A percentile compares a stretch with the other conserved stretches of the same genome.
phyloP scores from a whole-genome alignment of 2,329 filamentous ascomycete species.

The Aurifilum marmelostoma region DNA sequence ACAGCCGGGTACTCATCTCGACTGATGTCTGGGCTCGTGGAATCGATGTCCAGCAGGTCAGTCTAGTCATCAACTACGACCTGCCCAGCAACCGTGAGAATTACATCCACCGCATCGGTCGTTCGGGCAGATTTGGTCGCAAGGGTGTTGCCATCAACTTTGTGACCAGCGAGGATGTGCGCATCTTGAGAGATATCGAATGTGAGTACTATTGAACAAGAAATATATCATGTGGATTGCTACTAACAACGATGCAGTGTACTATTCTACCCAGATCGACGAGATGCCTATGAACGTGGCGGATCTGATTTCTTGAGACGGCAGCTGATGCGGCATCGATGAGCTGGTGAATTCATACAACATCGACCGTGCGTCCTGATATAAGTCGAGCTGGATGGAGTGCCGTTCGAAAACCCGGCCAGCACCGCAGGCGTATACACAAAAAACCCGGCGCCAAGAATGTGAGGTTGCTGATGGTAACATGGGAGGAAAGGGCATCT shows the following conservation, averaged over 20 bases:
- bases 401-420: background rate
- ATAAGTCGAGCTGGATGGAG: background rate
- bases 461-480: conserved; percentile 9
- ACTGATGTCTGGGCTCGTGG: conserved; percentile 97
- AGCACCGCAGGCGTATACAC: background rate
- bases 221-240: background rate
- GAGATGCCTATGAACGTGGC: conserved; percentile 99
- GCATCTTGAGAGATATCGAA: conserved; percentile 99
- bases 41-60: conserved; percentile 99
- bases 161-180: conserved; percentile 97
- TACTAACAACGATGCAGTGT: conserved; percentile 46
- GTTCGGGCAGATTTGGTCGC: conserved; percentile 98
- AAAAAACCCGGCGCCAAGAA: conserved; percentile 13
- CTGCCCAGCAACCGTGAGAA: conserved; percentile 98
- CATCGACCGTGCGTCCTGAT: background rate
- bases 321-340: background rate
- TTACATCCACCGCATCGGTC: conserved; percentile 99
- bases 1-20: conserved; percentile 97
- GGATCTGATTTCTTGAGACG: conserved; percentile 66
- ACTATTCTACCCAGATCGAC: conserved; percentile 99
- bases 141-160: conserved; percentile 99
- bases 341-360: background rate
- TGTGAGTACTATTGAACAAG: conserved; percentile 48
- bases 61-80: conserved; percentile 99
- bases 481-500: conserved; percentile 30